Conservation (phyloP, 352 stramenopile genomes). For the Globisporangium lucens region DNA sequence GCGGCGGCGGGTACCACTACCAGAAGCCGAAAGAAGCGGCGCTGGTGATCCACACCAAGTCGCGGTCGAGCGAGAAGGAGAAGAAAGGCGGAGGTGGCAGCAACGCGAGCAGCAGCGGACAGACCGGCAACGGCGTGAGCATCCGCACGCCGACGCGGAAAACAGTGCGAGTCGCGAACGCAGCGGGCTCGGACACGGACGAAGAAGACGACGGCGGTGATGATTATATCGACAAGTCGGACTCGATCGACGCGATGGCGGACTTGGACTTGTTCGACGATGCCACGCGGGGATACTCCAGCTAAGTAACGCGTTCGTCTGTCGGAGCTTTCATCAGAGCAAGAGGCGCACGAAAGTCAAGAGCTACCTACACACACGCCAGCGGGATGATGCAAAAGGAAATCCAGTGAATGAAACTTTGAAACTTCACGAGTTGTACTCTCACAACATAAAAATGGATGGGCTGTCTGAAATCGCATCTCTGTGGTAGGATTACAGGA, state of each 20-base stretch:
- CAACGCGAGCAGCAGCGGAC: slow-evolving; percentile 38
- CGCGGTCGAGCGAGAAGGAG: slow-evolving; percentile 48
- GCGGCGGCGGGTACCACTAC: slow-evolving; percentile 39
- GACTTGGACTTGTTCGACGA: slow-evolving; percentile 15
- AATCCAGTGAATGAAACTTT: slow-evolving; percentile 2
- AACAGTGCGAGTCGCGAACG: slow-evolving; percentile 12
- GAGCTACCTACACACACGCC: background rate
- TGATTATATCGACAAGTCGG: slow-evolving; percentile 33
- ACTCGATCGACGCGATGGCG: slow-evolving; percentile 15
- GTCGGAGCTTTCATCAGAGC: background rate
- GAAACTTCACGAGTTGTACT: background rate
- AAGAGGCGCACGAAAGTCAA: background rate
- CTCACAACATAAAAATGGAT: background rate
- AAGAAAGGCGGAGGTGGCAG: slow-evolving; percentile 43
- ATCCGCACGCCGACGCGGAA: slow-evolving; percentile 40
- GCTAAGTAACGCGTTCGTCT: background rate
- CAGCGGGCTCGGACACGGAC: slow-evolving; percentile 57
- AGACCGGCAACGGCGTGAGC: slow-evolving; percentile 38
- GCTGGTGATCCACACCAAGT: slow-evolving; percentile 77
- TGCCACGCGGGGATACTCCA: background rate
- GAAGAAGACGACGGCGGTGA: slow-evolving; percentile 61
- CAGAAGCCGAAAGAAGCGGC: slow-evolving; percentile 77
- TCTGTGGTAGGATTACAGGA: background rate
- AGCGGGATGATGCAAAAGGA: background rate
- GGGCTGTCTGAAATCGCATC: background rate